phyloP scores from a whole-genome alignment of 805 yeast species.

The Wickerhamomyces strasburgensis region DNA sequence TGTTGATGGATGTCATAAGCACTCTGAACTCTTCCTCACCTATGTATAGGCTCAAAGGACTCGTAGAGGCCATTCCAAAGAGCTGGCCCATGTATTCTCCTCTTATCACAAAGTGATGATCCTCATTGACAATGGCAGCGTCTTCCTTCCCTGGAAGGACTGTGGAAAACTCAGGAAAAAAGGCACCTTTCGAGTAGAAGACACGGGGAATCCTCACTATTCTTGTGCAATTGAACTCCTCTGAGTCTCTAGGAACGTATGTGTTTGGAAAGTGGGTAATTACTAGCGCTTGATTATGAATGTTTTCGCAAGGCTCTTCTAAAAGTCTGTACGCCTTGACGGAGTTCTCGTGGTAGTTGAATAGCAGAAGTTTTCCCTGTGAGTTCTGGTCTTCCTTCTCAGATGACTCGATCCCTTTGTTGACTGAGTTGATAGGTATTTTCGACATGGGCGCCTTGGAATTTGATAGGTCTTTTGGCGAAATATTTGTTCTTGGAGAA shows the following conservation, averaged over 20 bases:
- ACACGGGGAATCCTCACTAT: constrained; percentile 62
- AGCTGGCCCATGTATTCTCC: constrained; percentile 37
- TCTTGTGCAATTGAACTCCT: constrained; percentile 36
- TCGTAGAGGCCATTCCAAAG: constrained; percentile 49
- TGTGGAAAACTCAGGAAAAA: constrained; percentile 52
- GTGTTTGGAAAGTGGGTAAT: constrained; percentile 66
- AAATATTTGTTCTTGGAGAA: neutral
- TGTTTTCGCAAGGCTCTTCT: constrained; percentile 20
- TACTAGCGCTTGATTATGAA: constrained; percentile 35
- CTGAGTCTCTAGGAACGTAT: constrained; percentile 33
- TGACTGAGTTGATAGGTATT: constrained; percentile 14
- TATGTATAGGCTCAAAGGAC: constrained; percentile 42
- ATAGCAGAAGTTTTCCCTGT: constrained; percentile 34
- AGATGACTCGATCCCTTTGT: constrained; percentile 17
- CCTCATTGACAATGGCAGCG: constrained; percentile 43
- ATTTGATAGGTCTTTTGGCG: neutral
- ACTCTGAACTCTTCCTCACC: constrained; percentile 33
- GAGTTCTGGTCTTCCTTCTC: constrained; percentile 11
- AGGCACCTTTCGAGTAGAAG: constrained; percentile 30
- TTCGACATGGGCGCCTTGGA: no score
- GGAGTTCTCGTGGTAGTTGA: constrained; percentile 65
- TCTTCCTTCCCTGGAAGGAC: constrained; percentile 57
- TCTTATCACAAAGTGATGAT: constrained; percentile 17
- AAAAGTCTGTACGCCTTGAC: constrained; percentile 29
- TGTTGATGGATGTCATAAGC: constrained; percentile 44